Evolutionary conservation across 345 rosid genomes (phyloP).

Genomic region (Lenwebbia sp.): DNA sequence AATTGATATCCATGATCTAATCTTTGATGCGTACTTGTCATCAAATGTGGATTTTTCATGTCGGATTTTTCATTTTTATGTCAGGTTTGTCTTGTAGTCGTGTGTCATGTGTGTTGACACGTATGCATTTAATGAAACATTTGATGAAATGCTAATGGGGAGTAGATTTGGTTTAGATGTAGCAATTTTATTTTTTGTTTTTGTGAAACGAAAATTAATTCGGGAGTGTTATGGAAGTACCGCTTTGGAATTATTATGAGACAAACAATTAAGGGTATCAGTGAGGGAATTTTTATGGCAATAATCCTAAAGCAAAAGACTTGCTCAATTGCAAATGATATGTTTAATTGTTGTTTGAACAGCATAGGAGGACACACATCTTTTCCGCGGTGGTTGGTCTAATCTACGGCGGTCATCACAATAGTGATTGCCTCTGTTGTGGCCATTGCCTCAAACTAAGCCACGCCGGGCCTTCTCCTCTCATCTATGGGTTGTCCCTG

Average conservation of each 20-base stretch:
- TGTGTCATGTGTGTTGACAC: not conserved
- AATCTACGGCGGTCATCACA: not conserved
- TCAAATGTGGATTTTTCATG: not conserved
- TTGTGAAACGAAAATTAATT: not conserved
- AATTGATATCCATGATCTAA: not conserved
- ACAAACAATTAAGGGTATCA: not conserved
- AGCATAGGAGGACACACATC: not conserved
- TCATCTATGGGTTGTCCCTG: not conserved
- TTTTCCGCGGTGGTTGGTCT: not conserved
- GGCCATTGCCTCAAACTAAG: not conserved
- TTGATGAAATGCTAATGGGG: not conserved
- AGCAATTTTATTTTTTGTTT: not conserved
- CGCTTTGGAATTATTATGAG: not conserved
- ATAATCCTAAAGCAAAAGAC: not conserved
- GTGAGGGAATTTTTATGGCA: not conserved
- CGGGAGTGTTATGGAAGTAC: not conserved
- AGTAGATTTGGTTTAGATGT: not conserved
- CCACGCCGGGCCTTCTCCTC: not conserved
- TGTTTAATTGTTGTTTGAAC: not conserved
- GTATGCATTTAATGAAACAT: not conserved
- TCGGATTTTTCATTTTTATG: no score
- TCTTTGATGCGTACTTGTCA: not conserved
- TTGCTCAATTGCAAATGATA: not conserved
- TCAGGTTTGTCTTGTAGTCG: not conserved
- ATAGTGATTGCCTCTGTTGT: accelerated